A percentile compares a stretch with the other conserved stretches of the same genome.
These are phyloP conservation scores for Acanthamoeba sp. DNA, from an alignment of 208 protist species.

Conservation along the genomic window DNA sequence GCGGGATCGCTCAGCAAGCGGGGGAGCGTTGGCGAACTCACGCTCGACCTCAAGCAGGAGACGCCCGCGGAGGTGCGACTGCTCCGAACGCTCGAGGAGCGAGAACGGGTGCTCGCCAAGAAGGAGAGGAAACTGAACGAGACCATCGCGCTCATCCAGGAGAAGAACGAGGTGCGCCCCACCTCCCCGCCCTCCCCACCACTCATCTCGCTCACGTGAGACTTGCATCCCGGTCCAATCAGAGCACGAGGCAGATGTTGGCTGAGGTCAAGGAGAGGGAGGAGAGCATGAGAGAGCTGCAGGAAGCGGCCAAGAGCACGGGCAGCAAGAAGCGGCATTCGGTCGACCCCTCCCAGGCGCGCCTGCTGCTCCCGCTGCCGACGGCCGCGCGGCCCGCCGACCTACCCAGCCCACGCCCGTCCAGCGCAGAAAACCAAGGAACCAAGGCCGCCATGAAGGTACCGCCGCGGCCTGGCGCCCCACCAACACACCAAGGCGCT, in stretches of 20 bases:
- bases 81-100: neutral
- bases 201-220: neutral
- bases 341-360: neutral
- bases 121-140: constrained; percentile 27
- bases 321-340: neutral
- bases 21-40: neutral
- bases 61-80: neutral
- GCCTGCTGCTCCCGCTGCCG: too few species aligned
- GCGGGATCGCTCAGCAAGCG: neutral
- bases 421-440: too few species aligned
- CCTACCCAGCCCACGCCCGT: too few species aligned
- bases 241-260: neutral
- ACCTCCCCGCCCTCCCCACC: too few species aligned
- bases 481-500: too few species aligned
- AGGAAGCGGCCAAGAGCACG: neutral
- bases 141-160: constrained; percentile 2
- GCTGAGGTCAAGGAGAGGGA: constrained; percentile 21
- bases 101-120: neutral
- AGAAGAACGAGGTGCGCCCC: constrained; percentile 14
- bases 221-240: neutral
- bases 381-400: too few species aligned
- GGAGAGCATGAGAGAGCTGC: neutral
- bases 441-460: too few species aligned
- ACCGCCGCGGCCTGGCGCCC: too few species aligned
- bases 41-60: neutral